Percentiles rank a stretch among this genome's conserved stretches.
phyloP scores from a whole-genome alignment of 2,329 filamentous ascomycete species.

The Cyclaneusma minus region DNA sequence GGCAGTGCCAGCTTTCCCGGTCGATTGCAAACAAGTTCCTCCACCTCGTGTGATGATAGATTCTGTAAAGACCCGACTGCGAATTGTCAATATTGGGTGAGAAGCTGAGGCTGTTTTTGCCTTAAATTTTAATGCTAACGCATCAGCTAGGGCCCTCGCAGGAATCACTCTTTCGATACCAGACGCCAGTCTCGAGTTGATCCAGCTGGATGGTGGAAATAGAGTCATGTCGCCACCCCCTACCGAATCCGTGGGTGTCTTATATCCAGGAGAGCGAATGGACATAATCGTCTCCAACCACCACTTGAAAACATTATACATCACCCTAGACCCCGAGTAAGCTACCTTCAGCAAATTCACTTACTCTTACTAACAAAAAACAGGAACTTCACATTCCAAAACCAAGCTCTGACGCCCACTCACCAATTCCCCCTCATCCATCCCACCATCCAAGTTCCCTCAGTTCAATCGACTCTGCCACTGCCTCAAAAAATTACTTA shows the following conservation, averaged over 20 bases:
- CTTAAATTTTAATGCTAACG: too few relatives aligned
- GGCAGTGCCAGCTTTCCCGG: slow-evolving; percentile 26
- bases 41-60: slow-evolving; percentile 15
- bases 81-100: slow-evolving; percentile 28
- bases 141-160: slow-evolving; percentile 20
- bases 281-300: slow-evolving; percentile 25
- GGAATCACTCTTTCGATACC: slow-evolving; percentile 22
- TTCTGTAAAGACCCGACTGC: slow-evolving; percentile 15
- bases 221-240: slow-evolving; percentile 13
- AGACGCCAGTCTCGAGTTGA: slow-evolving; percentile 16
- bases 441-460: background rate
- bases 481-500: slow-evolving; percentile 5
- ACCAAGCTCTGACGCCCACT: slow-evolving; percentile 22
- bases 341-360: slow-evolving; percentile 2
- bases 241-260: slow-evolving; percentile 20
- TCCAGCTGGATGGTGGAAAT: slow-evolving; percentile 26
- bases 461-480: background rate
- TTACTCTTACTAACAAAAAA: slow-evolving; percentile 7
- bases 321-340: slow-evolving; percentile 22
- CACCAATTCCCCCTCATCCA: slow-evolving; percentile 21
- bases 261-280: slow-evolving; percentile 26
- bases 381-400: slow-evolving; percentile 27
- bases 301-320: too few relatives aligned
- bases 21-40: slow-evolving; percentile 23
- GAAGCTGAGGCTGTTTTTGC: too few relatives aligned